Conservation (phyloP, 139 green algal species). For the Desmodesmus armatus region DNA sequence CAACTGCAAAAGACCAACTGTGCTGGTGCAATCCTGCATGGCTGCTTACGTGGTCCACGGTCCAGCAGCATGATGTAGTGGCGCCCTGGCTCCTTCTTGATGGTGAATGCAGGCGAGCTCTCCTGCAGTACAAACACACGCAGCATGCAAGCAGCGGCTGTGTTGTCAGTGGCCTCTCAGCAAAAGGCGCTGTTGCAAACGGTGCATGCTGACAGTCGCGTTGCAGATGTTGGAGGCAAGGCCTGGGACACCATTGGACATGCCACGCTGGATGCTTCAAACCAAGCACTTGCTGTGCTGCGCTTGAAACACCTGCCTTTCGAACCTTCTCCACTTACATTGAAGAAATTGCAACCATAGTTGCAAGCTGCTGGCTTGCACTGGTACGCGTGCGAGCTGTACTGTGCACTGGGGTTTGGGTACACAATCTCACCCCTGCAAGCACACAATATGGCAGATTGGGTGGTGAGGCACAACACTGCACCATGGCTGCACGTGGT, state of each 20-base stretch:
- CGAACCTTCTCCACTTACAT: conserved; percentile 42
- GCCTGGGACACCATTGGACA: too few relatives aligned
- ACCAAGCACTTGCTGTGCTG: not conserved
- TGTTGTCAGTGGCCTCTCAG: not conserved
- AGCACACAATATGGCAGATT: not conserved
- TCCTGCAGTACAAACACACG: too few relatives aligned
- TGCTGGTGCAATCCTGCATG: not conserved
- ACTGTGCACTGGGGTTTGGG: conserved; percentile 24
- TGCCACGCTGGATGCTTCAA: not conserved
- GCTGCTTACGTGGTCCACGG: conserved; percentile 62
- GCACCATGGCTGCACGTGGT: too few relatives aligned
- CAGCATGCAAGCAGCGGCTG: not conserved
- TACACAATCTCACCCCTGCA: conserved; percentile 59
- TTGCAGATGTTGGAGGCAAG: too few relatives aligned
- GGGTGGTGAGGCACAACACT: too few relatives aligned
- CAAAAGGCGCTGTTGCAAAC: not conserved
- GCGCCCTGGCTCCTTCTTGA: conserved; percentile 56
- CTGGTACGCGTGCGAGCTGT: conserved; percentile 40
- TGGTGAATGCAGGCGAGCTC: conserved; percentile 51
- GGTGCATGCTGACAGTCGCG: not conserved
- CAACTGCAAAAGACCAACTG: not conserved
- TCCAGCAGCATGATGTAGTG: conserved; percentile 82
- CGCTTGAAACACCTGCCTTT: not conserved
- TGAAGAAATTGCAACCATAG: conserved; percentile 52
- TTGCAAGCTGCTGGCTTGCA: conserved; percentile 51